These are phyloP conservation scores for Trametopsis cervina DNA, from an alignment of 768 basidiomycete genomes.

Conservation along the genomic window DNA sequence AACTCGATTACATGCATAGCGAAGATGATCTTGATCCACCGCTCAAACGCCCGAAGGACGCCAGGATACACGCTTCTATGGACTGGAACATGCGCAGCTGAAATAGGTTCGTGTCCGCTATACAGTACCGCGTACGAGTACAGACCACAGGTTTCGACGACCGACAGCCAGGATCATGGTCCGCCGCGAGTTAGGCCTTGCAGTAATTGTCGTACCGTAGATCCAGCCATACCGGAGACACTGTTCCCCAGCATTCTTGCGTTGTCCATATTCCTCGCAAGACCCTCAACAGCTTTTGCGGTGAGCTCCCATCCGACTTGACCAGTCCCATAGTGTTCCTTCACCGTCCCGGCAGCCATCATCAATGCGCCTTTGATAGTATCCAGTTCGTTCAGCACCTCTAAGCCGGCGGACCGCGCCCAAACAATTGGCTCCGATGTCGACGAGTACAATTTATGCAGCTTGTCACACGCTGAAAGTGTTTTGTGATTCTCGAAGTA, in stretches of 20 bases:
- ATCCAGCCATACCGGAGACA: conserved; percentile 11
- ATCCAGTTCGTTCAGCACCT: conserved; percentile 86
- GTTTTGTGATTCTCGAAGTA: conserved; percentile 85
- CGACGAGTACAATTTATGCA: conserved; percentile 80
- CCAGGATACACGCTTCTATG: too few relatives aligned
- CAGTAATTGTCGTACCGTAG: conserved; percentile 14
- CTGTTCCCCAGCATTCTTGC: conserved; percentile 26
- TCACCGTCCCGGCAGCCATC: conserved; percentile 59
- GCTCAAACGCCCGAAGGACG: too few relatives aligned
- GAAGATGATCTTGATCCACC: too few relatives aligned
- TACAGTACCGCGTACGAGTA: too few relatives aligned
- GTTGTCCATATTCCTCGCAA: conserved; percentile 28
- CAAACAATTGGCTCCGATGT: conserved; percentile 69
- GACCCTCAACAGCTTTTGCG: conserved; percentile 37
- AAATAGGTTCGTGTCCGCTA: too few relatives aligned
- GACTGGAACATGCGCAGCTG: too few relatives aligned
- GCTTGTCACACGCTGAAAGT: conserved; percentile 80
- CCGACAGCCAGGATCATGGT: too few relatives aligned
- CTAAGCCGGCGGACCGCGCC: conserved; percentile 82
- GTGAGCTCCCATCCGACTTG: conserved; percentile 20
- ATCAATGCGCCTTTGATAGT: conserved; percentile 79
- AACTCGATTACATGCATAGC: too few relatives aligned
- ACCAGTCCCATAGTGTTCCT: conserved; percentile 2
- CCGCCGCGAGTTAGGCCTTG: too few relatives aligned
- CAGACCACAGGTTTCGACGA: too few relatives aligned